Conservation (phyloP, 805 yeast genomes). For the Clavispora carvajalis region DNA sequence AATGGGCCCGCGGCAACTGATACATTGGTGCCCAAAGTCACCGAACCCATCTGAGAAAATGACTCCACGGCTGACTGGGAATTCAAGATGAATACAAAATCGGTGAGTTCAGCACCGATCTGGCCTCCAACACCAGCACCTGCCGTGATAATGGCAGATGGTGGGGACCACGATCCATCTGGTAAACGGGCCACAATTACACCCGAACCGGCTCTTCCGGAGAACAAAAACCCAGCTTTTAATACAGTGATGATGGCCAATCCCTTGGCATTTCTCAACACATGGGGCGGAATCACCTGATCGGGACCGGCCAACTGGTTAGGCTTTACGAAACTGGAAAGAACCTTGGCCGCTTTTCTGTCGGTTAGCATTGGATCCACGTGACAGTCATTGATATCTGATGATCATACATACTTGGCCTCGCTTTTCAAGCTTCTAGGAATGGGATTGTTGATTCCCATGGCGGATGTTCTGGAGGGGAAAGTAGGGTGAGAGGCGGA, state of each 20-base stretch:
- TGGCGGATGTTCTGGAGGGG: conserved; percentile 6
- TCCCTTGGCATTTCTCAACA: conserved; percentile 86
- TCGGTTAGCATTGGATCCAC: conserved; percentile 7
- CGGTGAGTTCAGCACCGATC: conserved; percentile 93
- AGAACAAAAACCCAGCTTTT: conserved; percentile 92
- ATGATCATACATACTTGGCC: conserved; percentile 73
- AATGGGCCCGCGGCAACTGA: conserved; percentile 97
- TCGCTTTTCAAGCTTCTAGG: conserved; percentile 88
- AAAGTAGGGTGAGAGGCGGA: background rate
- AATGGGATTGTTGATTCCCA: conserved; percentile 82
- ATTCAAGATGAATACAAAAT: conserved; percentile 89
- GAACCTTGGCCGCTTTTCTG: conserved; percentile 89
- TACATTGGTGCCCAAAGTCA: conserved; percentile 91
- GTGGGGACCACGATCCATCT: conserved; percentile 97
- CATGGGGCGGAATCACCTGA: conserved; percentile 80
- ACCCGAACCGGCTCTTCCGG: conserved; percentile 98
- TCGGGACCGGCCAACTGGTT: conserved; percentile 90
- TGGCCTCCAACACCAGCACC: conserved; percentile 99
- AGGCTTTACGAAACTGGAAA: conserved; percentile 88
- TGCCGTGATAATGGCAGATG: conserved; percentile 90
- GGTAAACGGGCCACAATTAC: conserved; percentile 89
- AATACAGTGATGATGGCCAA: conserved; percentile 88
- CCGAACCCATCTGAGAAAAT: conserved; percentile 89
- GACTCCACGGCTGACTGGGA: conserved; percentile 84
- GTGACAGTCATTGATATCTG: too few relatives aligned